Conservation (phyloP, 192 early-diverging fungal species). For the Lunasporangiospora selenospora region DNA sequence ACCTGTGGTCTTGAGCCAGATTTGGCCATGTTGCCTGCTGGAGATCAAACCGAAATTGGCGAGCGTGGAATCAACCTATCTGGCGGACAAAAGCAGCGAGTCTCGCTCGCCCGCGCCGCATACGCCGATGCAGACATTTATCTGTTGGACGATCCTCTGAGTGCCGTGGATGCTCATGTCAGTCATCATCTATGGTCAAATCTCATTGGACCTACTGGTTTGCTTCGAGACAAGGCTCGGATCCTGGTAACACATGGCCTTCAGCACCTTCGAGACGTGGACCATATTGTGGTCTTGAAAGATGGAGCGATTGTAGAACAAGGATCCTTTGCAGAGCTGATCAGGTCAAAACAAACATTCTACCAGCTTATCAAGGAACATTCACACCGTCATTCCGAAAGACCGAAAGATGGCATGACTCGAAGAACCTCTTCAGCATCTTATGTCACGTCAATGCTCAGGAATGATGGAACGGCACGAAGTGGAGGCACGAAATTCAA, state of each 20-base stretch:
- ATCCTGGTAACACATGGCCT: conserved; percentile 64
- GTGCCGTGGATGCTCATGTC: conserved; percentile 58
- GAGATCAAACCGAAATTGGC: conserved; percentile 75
- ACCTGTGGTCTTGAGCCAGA: conserved; percentile 78
- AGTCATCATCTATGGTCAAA: conserved; percentile 57
- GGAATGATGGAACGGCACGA: too few species aligned
- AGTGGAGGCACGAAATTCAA: too few species aligned
- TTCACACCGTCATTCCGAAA: background rate
- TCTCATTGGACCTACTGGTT: conserved; percentile 19
- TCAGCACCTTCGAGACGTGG: conserved; percentile 51
- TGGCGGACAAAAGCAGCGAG: conserved; percentile 79
- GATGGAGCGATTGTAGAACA: conserved; percentile 57
- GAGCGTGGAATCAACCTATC: conserved; percentile 70
- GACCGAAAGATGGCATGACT: background rate
- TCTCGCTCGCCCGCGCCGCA: conserved; percentile 80
- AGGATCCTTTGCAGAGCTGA: conserved; percentile 59
- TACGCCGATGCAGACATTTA: conserved; percentile 76
- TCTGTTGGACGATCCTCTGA: conserved; percentile 84
- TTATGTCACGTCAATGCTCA: too few species aligned
- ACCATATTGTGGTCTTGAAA: conserved; percentile 56
- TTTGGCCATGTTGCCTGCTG: conserved; percentile 63
- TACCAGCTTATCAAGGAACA: conserved; percentile 49
- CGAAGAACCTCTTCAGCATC: too few species aligned
- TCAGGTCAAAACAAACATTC: conserved; percentile 50
- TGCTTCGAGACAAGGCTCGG: conserved; percentile 61